Percentiles rank a stretch among this genome's conserved stretches.
phyloP scores from a whole-genome alignment of 345 rosid species.

The Mallotus nudiflorus region DNA sequence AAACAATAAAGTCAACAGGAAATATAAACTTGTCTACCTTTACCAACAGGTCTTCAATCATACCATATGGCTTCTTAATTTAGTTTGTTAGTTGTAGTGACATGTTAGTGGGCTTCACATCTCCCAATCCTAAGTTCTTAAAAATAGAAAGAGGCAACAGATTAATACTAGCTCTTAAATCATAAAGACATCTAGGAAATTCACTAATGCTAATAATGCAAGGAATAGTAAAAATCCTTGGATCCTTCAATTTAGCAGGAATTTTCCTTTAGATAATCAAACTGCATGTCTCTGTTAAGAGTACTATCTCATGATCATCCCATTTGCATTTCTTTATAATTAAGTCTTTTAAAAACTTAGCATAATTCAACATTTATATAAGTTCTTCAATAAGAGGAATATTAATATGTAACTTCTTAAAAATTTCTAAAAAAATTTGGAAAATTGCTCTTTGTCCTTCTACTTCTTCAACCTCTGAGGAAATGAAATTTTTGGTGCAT shows the following conservation, averaged over 20 bases:
- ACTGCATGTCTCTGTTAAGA: no score
- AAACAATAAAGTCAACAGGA: neutral
- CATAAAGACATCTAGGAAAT: neutral
- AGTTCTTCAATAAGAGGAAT: neutral
- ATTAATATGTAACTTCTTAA: neutral
- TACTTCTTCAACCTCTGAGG: no score
- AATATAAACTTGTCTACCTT: neutral
- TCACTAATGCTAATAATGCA: neutral
- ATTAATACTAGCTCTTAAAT: neutral
- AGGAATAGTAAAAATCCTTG: neutral
- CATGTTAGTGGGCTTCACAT: no score
- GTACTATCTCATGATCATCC: neutral
- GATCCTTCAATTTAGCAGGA: neutral
- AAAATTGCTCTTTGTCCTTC: no score
- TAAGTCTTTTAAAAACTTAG: neutral
- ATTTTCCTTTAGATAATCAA: neutral
- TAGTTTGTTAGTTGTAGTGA: no score
- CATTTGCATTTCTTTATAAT: neutral
- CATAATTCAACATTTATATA: neutral
- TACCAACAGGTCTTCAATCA: neutral
- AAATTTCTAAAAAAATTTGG: neutral
- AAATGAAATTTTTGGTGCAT: no score
- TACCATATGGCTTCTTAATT: neutral
- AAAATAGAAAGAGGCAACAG: no score
- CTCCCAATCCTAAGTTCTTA: no score